These are phyloP conservation scores for Phyllosticta citrichinensis DNA, from an alignment of 2,329 filamentous ascomycete genomes.

Conservation along the genomic window DNA sequence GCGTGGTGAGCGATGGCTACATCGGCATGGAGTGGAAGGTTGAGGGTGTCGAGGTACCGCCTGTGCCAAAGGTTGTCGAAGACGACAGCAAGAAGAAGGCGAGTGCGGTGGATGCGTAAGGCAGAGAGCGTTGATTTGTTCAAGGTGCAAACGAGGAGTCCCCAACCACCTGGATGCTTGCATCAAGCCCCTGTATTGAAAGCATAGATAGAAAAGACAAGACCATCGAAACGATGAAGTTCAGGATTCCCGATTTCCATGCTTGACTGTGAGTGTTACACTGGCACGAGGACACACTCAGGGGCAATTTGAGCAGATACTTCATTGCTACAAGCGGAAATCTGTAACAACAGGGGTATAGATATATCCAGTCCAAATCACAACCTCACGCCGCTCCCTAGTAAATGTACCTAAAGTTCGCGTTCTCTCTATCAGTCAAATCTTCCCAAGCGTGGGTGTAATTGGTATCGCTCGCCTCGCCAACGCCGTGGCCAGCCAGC, in stretches of 20 bases:
- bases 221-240: no score
- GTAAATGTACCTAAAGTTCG: constrained; percentile 49
- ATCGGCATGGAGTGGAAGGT: constrained; percentile 59
- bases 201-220: no score
- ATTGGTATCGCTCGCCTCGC: constrained; percentile 31
- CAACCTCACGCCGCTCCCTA: constrained; percentile 16
- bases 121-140: background rate
- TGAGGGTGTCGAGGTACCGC: constrained; percentile 41
- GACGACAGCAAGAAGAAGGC: constrained; percentile 15
- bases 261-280: no score
- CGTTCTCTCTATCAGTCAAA: constrained; percentile 52
- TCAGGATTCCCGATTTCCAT: no score
- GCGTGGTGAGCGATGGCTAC: constrained; percentile 81
- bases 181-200: background rate
- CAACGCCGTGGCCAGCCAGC: constrained; percentile 33
- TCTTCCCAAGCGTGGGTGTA: constrained; percentile 51
- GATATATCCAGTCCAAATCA: background rate
- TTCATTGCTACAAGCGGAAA: no score
- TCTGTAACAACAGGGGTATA: no score
- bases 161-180: background rate
- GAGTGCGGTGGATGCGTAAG: background rate
- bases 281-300: no score
- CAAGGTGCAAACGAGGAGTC: background rate
- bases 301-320: no score
- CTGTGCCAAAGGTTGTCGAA: constrained; percentile 20